Evolutionary conservation across 2,329 filamentous ascomycete genomes (phyloP).

Genomic region (Ilyonectria mors-panacis): DNA sequence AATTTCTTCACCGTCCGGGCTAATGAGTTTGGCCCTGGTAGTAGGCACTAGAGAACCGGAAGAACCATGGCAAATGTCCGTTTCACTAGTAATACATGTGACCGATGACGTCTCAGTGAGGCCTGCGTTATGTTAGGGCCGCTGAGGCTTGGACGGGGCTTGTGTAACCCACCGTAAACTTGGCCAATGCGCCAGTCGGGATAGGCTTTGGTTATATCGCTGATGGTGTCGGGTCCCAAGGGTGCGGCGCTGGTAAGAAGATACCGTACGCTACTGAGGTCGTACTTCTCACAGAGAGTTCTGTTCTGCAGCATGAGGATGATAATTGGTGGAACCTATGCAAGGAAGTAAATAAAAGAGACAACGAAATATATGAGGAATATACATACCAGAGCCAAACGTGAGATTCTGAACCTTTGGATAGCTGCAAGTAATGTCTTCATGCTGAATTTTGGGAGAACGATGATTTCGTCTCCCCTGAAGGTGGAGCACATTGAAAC

Average conservation of each 20-base stretch:
- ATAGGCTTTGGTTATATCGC: neutral
- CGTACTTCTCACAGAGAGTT: conserved; percentile 32
- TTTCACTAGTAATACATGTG: no score
- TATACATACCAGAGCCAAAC: no score
- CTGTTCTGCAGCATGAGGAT: conserved; percentile 29
- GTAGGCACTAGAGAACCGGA: neutral
- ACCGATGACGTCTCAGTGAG: no score
- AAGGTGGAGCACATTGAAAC: conserved; percentile 76
- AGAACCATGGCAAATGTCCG: neutral
- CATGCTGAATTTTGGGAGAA: conserved; percentile 83
- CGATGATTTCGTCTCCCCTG: conserved; percentile 80
- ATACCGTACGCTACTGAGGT: conserved; percentile 33
- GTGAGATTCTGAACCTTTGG: conserved; percentile 37
- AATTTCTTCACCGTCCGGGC: neutral
- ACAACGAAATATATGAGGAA: conserved; percentile 32
- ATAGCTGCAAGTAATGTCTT: conserved; percentile 73
- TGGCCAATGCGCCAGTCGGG: neutral
- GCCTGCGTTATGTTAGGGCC: no score
- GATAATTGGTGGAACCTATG: conserved; percentile 39
- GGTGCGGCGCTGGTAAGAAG: conserved; percentile 26
- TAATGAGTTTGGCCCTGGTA: neutral
- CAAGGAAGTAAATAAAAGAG: no score
- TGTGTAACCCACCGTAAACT: neutral
- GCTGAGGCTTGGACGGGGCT: neutral
- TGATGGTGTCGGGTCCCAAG: neutral